Conservation (phyloP, 495 filamentous ascomycete species). For the Margaritispora aquatica region DNA sequence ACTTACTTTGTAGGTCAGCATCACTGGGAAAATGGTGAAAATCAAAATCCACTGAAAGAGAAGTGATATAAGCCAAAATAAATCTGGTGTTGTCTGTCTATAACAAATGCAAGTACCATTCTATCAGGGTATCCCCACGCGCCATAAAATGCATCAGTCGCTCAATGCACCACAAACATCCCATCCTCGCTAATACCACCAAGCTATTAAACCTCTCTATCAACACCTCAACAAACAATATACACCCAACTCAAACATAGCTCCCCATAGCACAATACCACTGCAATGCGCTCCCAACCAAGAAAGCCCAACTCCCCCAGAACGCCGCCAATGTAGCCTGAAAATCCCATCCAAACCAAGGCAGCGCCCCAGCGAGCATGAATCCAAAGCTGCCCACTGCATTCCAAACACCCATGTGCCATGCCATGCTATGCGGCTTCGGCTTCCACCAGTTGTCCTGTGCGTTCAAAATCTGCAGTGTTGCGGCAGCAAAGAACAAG, state of each 20-base stretch:
- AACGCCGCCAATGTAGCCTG: conserved; percentile 7
- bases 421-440: background rate
- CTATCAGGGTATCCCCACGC: background rate
- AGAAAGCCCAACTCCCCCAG: conserved; percentile 16
- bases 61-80: no score
- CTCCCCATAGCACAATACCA: conserved; percentile 11
- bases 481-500: conserved; percentile 5
- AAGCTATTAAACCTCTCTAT: background rate
- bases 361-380: conserved; percentile 3
- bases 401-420: conserved; percentile 15
- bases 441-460: conserved; percentile 7
- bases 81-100: no score
- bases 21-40: no score
- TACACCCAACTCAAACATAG: conserved; percentile 5
- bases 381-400: conserved; percentile 7
- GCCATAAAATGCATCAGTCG: background rate
- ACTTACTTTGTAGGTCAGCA: no score
- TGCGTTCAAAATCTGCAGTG: background rate
- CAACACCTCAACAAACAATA: background rate
- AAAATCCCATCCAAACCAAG: background rate
- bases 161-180: background rate
- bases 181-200: background rate
- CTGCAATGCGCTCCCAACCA: conserved; percentile 13
- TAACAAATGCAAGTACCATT: no score
- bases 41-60: no score